Percentiles rank a stretch among this genome's conserved stretches.
phyloP scores from a whole-genome alignment of 2,329 filamentous ascomycete species.

The Endothia cerciana region DNA sequence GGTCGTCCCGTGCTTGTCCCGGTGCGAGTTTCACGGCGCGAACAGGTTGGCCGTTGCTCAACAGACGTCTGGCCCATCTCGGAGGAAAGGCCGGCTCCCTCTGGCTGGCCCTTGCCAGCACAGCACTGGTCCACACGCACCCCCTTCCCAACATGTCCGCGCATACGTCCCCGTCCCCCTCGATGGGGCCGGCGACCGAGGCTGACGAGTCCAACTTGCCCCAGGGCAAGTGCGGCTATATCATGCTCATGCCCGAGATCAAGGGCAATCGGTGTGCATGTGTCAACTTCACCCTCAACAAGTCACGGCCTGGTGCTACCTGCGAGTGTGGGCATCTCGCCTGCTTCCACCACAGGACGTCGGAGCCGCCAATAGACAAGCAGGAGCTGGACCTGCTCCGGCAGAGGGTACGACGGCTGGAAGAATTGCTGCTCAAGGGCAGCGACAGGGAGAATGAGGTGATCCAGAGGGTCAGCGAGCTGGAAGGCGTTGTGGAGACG shows the following conservation, averaged over 20 bases:
- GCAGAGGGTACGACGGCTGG: slow-evolving; percentile 37
- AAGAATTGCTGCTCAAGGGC: slow-evolving; percentile 17
- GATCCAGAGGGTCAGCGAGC: slow-evolving; percentile 50
- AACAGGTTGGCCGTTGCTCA: neutral
- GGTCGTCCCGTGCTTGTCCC: neutral
- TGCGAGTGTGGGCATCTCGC: slow-evolving; percentile 65
- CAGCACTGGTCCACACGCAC: slow-evolving; percentile 3
- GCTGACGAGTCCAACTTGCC: slow-evolving; percentile 54
- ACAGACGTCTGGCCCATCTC: neutral
- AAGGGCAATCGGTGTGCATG: slow-evolving; percentile 63
- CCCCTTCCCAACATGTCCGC: slow-evolving; percentile 33
- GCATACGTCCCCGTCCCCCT: slow-evolving; percentile 38
- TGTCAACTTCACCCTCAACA: slow-evolving; percentile 59
- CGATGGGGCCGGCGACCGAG: slow-evolving; percentile 33
- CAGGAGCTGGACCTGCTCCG: slow-evolving; percentile 53
- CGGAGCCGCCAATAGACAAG: slow-evolving; percentile 48
- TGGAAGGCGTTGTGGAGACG: slow-evolving; percentile 60
- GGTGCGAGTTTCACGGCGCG: neutral
- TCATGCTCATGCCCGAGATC: slow-evolving; percentile 59
- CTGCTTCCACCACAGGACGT: slow-evolving; percentile 59
- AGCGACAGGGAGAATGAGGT: slow-evolving; percentile 41
- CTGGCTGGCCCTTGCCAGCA: slow-evolving; percentile 8
- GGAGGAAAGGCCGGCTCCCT: neutral
- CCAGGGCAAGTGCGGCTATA: slow-evolving; percentile 62
- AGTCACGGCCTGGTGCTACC: slow-evolving; percentile 54